Evolutionary conservation across 1,284 basidiomycete species (phyloP), one percentile per base, ranked within the genome.

Genomic region (Leucoagaricus sp.): DNA sequence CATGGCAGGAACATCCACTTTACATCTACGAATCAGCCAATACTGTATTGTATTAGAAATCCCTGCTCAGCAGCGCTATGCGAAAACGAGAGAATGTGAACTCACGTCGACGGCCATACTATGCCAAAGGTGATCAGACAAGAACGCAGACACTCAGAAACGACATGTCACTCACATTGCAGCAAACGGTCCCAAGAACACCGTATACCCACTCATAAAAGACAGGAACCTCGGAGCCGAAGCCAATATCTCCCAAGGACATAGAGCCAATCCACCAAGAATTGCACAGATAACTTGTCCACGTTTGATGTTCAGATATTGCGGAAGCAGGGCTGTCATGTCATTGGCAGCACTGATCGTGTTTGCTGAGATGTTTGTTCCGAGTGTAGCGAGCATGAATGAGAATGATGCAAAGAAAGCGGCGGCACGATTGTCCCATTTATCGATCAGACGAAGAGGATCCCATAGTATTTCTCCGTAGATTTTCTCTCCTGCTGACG

Each of bases 291-390:
- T 78, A 54, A 89, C 69, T 70, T 91, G 89, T 0, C 89, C 90
- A 7, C 90, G 78, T 19, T 80, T 75, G 63, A 93, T 91, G 67
- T 92, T 89, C 72, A 93, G 84, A 64, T 84, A 91, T 57, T 76
- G 74, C 19, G 86, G 86, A 58, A 79, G 79, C 15, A 89, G 70
- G 2, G 83, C 87, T n/a, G 83, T 86, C 76, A 91, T 83, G 69
- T 93, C 78, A 69, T 91, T 93, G 0, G 88, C 89, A 3, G 89
- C 87, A 21, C 85, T 87, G 57, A 93, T 74, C 40, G 84, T 87
- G 71, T 92, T 88, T 8, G 86, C 86, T 36, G 84, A 88, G 60
- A 91, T 86, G 67, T 91, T 92, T 50, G 87, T 86, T 23, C 88
- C 89, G 49, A 91, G 74, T n/a, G 85, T 87, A 15, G 86, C 82